Evolutionary conservation across 2,329 filamentous ascomycete species (phyloP), one percentile per base, ranked within the genome.

Genomic region (Clarireedia sp.): DNA sequence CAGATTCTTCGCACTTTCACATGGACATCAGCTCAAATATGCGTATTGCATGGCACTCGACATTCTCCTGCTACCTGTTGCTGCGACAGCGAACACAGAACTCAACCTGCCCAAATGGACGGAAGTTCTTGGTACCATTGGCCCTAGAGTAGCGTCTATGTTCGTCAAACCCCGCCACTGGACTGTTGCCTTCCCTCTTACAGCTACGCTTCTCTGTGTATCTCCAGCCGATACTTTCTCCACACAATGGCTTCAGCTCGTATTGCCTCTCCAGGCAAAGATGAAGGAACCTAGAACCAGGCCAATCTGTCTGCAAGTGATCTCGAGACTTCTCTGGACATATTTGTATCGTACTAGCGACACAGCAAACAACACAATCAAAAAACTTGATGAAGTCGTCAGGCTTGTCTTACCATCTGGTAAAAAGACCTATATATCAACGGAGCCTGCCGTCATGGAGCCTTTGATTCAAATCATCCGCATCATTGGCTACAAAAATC

Each of bases 1-100:
- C 6, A 87, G 83, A 51, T 79, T 96, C 17, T 97, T 96, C 69
- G 81, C 84, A 54, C 86, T 83, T 63, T 88, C 89, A 4, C 92
- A 96, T 66, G 94, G 94, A 0, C 89, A 89, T 62, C 85, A 84
- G 58, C 85, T 97, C 66, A 99, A 99, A 70, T 87, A 92, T 63
- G 89, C 91, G 0, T 99, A 96, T 67, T 97, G 94, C 68, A 88
- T 95, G 66, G 85, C 96, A 21, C 80, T 99, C 51, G 89, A 95
- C 64, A 87, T 88, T 62, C 77, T 99, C 26, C 74, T 99, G 23
- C 79, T 96, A 14, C 90, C 91, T 1, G 85, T 99, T 50, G 92
- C 92, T 14, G 89, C 89, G 3, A 88, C 84, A 60, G 87, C 89
- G 5, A 82, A 81, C 63, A 84, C 80, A 48, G 88, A 96, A 67